Percentiles rank a stretch among this genome's conserved stretches.
Conservation (phyloP, 2,329 filamentous ascomycete species). For the Paracoccidioides brasiliensis region DNA sequence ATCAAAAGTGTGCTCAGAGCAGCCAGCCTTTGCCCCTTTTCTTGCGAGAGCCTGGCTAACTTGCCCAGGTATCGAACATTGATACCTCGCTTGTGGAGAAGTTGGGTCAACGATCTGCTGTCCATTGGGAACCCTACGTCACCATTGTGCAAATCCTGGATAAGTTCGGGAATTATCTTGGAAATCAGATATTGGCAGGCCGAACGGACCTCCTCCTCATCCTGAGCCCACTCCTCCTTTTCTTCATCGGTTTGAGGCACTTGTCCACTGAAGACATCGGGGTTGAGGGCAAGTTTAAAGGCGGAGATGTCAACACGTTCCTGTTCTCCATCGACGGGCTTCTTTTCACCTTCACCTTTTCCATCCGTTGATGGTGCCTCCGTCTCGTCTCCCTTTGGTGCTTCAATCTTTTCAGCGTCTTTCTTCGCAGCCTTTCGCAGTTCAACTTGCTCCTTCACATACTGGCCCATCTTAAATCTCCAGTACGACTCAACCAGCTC, state of each 20-base stretch:
- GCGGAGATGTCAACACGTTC: slow-evolving; percentile 73
- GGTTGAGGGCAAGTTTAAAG: slow-evolving; percentile 82
- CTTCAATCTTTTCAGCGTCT: slow-evolving; percentile 21
- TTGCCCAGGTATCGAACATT: slow-evolving; percentile 93
- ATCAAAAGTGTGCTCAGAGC: slow-evolving; percentile 65
- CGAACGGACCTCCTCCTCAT: slow-evolving; percentile 77
- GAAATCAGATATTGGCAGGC: slow-evolving; percentile 67
- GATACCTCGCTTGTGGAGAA: slow-evolving; percentile 93
- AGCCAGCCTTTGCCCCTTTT: slow-evolving; percentile 56
- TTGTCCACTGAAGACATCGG: slow-evolving; percentile 90
- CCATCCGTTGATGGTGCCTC: slow-evolving; percentile 23
- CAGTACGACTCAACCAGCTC: slow-evolving; percentile 82
- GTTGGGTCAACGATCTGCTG: slow-evolving; percentile 73
- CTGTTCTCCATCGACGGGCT: slow-evolving; percentile 33
- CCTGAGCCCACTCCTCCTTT: slow-evolving; percentile 65
- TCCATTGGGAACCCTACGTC: slow-evolving; percentile 98
- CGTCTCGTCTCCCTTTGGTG: slow-evolving; percentile 11
- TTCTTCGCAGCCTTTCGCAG: slow-evolving; percentile 40
- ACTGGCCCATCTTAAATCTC: slow-evolving; percentile 76
- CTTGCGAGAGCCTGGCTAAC: slow-evolving; percentile 55
- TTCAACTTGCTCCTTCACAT: slow-evolving; percentile 66
- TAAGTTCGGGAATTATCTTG: slow-evolving; percentile 67
- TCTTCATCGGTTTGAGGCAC: slow-evolving; percentile 80
- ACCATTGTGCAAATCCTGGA: slow-evolving; percentile 77
- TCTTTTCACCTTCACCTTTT: slow-evolving; percentile 31